Base-by-base conservation (phyloP, 164 flowering plant genomes). In the Platanus orientalis region DNA sequence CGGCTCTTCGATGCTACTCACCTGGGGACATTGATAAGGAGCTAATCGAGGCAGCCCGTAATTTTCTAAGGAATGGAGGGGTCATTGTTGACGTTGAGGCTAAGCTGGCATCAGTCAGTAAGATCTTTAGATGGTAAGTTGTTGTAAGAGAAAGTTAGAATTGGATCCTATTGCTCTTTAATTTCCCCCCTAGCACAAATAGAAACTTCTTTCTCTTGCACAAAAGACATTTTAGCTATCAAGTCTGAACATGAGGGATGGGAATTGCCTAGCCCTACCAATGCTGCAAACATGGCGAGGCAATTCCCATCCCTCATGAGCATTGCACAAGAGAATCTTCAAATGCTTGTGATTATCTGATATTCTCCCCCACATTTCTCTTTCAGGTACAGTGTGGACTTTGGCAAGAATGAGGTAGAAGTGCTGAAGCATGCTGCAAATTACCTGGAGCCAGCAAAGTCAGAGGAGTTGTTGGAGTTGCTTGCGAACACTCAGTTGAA, bases 1-100 rank as follows among this genome's bases (percentile, higher is more conserved):
- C 97, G 59, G 80, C 86, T 57, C 87, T 91, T 45, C 79, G 88
- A 29, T 89, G 90, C 77, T 91, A 81, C 77, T 89, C 96, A 34
- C 88, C 90, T 32, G 82, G 81, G 36, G 60, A 84, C 63, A 83
- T 89, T 69, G 97, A 91, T 50, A 75, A 79, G 70, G 97, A 92
- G 66, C 65, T 92, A 73, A 64, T 71, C 76, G 90, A 85, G 42
- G 85, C 96, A 39, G 96, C 90, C 13, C 75, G 72, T 28, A 63
- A 73, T 69, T 92, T 89, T 65, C 44, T 92, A 36, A 72, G 82
- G 65, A 75, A 64, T 57, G 97, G 92, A 58, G 97, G 90, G 45
- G 51, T 92, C 47, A 26, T 69, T 27, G 42, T 87, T 62, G 86
- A 92, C 75, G 39, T 71, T 4, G 70, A 70, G 20, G 62, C 75